These are phyloP conservation scores for Aureobasidium musti DNA, from an alignment of 2,329 filamentous ascomycete species.

Conservation along the genomic window DNA sequence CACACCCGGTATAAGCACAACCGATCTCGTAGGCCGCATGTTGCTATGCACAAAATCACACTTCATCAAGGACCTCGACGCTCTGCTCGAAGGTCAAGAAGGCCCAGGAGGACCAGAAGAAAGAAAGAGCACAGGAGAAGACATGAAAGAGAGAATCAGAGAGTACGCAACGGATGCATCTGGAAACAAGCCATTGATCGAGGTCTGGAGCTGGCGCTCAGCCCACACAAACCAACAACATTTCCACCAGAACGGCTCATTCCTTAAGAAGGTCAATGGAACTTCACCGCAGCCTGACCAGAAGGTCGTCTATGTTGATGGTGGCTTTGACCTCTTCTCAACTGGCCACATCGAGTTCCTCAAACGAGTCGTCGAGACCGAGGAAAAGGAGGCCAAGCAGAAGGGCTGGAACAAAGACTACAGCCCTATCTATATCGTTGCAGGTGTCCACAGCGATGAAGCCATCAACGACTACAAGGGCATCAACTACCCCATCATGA, in stretches of 20 bases:
- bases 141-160: constrained; percentile 74
- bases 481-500: constrained; percentile 99
- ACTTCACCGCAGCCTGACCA: constrained; percentile 74
- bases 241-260: constrained; percentile 60
- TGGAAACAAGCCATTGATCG: constrained; percentile 73
- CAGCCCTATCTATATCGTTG: constrained; percentile 80
- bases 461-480: constrained; percentile 98
- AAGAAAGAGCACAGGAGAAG: constrained; percentile 61
- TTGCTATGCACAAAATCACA: constrained; percentile 91
- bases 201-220: constrained; percentile 77
- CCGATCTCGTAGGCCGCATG: constrained; percentile 97
- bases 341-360: constrained; percentile 97
- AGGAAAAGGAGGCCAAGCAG: constrained; percentile 67
- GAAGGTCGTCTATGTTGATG: constrained; percentile 89
- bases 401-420: constrained; percentile 79
- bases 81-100: constrained; percentile 68
- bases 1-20: constrained; percentile 94
- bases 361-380: constrained; percentile 69
- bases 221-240: constrained; percentile 25
- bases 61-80: constrained; percentile 71
- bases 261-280: constrained; percentile 69
- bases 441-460: constrained; percentile 89
- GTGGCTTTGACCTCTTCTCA: constrained; percentile 94
- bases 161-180: constrained; percentile 88
- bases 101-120: constrained; percentile 70